These are phyloP conservation scores for Backusella morwellensis DNA, from an alignment of 192 early-diverging fungal species.

Conservation along the genomic window DNA sequence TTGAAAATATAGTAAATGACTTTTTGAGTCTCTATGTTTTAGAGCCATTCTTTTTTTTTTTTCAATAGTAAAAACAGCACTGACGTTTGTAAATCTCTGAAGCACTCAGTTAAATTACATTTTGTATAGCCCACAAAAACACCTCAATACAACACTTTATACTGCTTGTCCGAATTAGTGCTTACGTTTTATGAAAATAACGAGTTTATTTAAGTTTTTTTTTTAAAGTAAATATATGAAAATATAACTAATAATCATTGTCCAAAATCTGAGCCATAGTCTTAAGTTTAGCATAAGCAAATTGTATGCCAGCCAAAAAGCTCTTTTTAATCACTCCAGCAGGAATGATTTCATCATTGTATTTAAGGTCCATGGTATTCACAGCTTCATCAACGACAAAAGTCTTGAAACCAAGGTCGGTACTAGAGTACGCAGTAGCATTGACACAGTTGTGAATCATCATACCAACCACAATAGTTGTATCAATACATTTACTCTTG, in stretches of 20 bases:
- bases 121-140: too few relatives aligned
- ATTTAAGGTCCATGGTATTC: neutral
- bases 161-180: too few relatives aligned
- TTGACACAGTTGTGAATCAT: neutral
- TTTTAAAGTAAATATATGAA: too few relatives aligned
- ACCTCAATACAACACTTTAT: too few relatives aligned
- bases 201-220: too few relatives aligned
- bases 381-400: neutral
- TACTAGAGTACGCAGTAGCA: neutral
- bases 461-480: neutral
- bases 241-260: neutral
- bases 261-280: neutral
- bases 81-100: too few relatives aligned
- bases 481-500: neutral
- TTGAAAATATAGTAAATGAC: too few relatives aligned
- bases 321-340: neutral
- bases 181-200: too few relatives aligned
- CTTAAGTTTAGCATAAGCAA: neutral
- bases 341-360: neutral
- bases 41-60: too few relatives aligned
- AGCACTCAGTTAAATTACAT: too few relatives aligned
- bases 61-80: too few relatives aligned
- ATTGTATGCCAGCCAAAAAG: neutral
- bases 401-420: neutral
- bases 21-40: too few relatives aligned